Evolutionary conservation across 192 early-diverging fungal genomes (phyloP), one percentile per base, ranked within the genome.

Genomic region (Linnemannia zychae): DNA sequence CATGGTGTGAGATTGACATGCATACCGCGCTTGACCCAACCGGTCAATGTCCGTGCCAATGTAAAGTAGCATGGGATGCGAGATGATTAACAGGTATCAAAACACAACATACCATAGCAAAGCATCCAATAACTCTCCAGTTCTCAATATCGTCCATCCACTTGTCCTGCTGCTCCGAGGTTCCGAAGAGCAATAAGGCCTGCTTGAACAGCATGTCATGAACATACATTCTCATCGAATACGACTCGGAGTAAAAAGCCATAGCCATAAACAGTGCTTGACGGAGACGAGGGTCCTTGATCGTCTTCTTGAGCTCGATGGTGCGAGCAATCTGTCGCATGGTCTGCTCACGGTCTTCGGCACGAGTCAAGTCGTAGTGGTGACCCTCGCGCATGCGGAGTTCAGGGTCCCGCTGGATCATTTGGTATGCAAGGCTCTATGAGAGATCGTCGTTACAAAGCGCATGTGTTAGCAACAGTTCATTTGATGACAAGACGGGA

Each of bases 181-280:
- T 91, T 24, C 91, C 90, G 74, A 94, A 91, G 69, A 93, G 81
- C 50, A 86, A 76, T 53, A 94, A 72, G 7, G 91, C 89, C 24
- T 91, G 87, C 67, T 75, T 80, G 84, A 94, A 93, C 67, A 94
- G 77, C 71, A 89, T 84, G 53, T 92, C 92, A 46, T 92, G 89
- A 24, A 94, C 93, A 82, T 91, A 92, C 63, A 91, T 74, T 46
- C 90, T 90, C 92, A 94, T 93, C 22, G 79, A 79, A 76, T 88
- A 94, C 20, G 85, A 84, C 81, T 93, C 90, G 20, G 91, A 92
- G 66, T 93, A 93, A 50, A 87, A 86, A 20, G 86, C 74, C 82
- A 91, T 85, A n/a, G 89, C 88, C 60, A 74, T 72, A 67, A 81
- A 81, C 15, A 91, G 48, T 0, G 88, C 89, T 52, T 83, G 69